Base-by-base conservation (phyloP, 805 yeast species). In the Candida argentea region DNA sequence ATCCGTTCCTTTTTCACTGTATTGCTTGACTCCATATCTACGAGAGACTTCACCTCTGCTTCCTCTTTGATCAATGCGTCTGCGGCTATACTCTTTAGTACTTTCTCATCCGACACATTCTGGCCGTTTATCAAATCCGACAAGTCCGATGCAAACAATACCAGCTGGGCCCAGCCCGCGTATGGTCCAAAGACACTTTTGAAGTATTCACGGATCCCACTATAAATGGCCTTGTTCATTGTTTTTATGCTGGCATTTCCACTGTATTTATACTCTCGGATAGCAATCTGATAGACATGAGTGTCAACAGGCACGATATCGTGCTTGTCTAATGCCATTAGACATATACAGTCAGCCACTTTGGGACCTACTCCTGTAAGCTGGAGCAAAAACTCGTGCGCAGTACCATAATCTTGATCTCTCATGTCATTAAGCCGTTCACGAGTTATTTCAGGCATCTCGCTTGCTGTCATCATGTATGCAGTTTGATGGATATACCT, bases 151-250 rank as follows among this genome's bases (percentile, higher is more conserved):
- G 96, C 79, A 53, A 87, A 87, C 32, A 87, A 61, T 7, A 89
- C 85, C n/a, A 89, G 80, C 45, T 89, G 98, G 0, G 97, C 97
- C 98, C 98, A 91, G 1, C 98, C 98, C 2, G 98, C 96, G 48
- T 80, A 81, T 2, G 70, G 70, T 0, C 95, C 96, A 89, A 95
- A 91, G 24, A 76, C 55, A 0, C 64, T 62, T 25, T 67, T 62
- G 48, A 89, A 76, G 46, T 66, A 70, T 6, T 46, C 43, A 24
- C 85, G 63, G 5, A 85, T 78, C 14, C 65, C 60, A 22, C 58
- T 67, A 46, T 79, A 78, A 4, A 66, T 51, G 16, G 55, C 63
- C 27, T 64, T 65, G 34, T 62, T 73, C 51, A 79, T 51, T 2
- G 70, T 52, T 32, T 55, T 55, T 28, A 46, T 20, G 32, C 64